Base-by-base conservation (phyloP, 129 eudicot genomes). In the Mikania micrantha region DNA sequence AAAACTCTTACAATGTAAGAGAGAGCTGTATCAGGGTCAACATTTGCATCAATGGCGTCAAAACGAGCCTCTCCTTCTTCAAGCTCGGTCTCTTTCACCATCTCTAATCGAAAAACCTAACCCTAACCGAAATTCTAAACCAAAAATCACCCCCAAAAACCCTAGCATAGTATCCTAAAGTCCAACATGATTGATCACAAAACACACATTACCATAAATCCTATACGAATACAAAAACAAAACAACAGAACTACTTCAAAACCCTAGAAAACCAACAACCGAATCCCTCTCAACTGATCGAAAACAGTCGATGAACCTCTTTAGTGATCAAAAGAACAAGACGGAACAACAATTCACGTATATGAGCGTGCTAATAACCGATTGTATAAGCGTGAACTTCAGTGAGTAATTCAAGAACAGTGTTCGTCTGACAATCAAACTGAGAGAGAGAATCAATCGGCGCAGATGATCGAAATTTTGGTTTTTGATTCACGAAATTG, bases 1-100 rank as follows among this genome's bases (percentile, higher is more conserved):
- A 73, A 60, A 70, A 72, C 74, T 74, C 99, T 82, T 94, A 94
- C 99, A 81, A 94, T 75, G 94, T 94, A 89, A 89, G 97, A 83
- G 77, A 89, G 83, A 65, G 86, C 90, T 38, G 41, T 78, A 60
- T 94, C 95, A 77, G 95, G 88, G 71, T 89, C 94, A 70, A 80
- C 64, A 79, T 34, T 77, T 59, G 78, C 41, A 60, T 89, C 86
- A 73, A 70, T 72, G 69, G 64, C 73, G 69, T 57, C 57, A 72
- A 65, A 74, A 61, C 77, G 65, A 70, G 97, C 91, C 86, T 90
- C 88, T 3, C 97, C 91, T 90, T 87, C 84, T 80, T 87, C 87
- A 78, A 87, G 84, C 78, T 85, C 95, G 72, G 80, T 69, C 58
- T 66, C 90, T 38, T 66, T 74, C 88, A 86, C 73, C 94, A 80